Evolutionary conservation across 2,329 filamentous ascomycete species (phyloP), one percentile per base, ranked within the genome.

Genomic region (Fusarium sp.): DNA sequence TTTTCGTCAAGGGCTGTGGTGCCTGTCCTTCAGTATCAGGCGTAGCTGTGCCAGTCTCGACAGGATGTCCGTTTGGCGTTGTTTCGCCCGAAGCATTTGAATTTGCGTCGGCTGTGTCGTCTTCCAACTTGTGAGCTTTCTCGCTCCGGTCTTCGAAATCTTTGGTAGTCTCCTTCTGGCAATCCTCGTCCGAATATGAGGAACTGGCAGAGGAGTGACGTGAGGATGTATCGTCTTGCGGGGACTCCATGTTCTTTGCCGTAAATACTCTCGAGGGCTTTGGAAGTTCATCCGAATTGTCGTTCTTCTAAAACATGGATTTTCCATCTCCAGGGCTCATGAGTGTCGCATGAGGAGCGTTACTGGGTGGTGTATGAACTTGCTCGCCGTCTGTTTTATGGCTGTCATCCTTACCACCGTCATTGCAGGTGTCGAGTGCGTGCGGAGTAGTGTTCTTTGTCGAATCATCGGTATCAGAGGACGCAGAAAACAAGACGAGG

Each of bases 291-390:
- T 48, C 43, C 5, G 42, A 28, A 10, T 46, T 51, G 6, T 57
- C 45, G 21, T 56, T 55, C 53, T 71, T 61, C 72, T 74, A 66
- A 42, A 68, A 55, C 55, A 67, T 49, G 20, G 40, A 23, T 11
- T 51, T 61, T 14, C 63, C 57, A 32, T 45, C 40, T 20, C 59
- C 47, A 23, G 64, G 48, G 28, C 64, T 65, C 28, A 61, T 32
- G 7, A 74, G 57, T n/a, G 63, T 69, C 28, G 69, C 61, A 23
- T 57, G 46, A 23, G 57, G 42, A 8, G 37, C 32, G 30, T 61
- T 50, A 5, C 8, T 55, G 9, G 62, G 60, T 3, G 25, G 27
- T 4, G 45, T 23, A 25, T 50, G 27, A 25, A n/a, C 16, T 16
- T 23, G 14, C 40, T 18, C 11, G 47, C 20, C n/a, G 16, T 25